Evolutionary conservation across 2,329 filamentous ascomycete genomes (phyloP).

Genomic region (Colletotrichum ledebouriae): DNA sequence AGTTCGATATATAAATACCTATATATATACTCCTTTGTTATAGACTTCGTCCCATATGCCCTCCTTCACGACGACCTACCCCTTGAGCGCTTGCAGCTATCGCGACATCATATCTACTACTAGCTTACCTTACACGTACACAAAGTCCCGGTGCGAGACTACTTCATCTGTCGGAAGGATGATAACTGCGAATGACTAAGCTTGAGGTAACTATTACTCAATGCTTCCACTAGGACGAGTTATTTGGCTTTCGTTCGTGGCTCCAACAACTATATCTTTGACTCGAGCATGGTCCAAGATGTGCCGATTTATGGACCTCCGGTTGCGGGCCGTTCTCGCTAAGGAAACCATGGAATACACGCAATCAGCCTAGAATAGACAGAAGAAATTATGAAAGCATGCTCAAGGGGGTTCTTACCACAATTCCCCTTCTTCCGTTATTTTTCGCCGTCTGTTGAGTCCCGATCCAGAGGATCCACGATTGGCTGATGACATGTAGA

Average conservation of each 20-base stretch:
- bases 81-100: no score
- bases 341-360: neutral
- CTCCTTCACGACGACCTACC: no score
- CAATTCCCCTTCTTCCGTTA: neutral
- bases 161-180: neutral
- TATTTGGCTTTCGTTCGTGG: neutral
- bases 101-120: no score
- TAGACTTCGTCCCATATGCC: no score
- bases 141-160: neutral
- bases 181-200: neutral
- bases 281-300: neutral
- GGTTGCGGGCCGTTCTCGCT: neutral
- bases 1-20: no score
- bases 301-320: neutral
- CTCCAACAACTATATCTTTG: neutral
- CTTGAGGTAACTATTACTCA: neutral
- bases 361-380: neutral
- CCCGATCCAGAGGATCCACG: neutral
- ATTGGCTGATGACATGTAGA: neutral
- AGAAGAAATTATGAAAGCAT: neutral
- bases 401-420: neutral
- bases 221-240: neutral
- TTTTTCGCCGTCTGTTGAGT: neutral
- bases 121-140: no score
- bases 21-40: no score